phyloP scores from a whole-genome alignment of 805 yeast species.

The Wickerhamomyces bisporus region DNA sequence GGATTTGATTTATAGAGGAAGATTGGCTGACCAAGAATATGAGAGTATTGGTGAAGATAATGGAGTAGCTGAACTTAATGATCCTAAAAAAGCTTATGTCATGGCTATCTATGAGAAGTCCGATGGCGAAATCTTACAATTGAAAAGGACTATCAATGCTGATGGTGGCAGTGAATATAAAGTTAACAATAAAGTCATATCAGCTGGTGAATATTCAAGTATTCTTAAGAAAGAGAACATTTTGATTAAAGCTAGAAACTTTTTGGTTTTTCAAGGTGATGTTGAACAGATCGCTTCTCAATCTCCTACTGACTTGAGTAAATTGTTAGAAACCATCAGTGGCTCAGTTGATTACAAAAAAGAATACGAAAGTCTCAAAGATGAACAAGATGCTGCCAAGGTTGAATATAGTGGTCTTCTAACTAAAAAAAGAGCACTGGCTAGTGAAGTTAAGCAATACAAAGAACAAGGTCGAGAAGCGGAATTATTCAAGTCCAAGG shows the following conservation, averaged over 20 bases:
- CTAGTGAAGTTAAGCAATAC: conserved; percentile 72
- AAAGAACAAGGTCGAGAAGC: conserved; percentile 72
- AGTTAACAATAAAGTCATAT: conserved; percentile 54
- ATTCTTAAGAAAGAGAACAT: conserved; percentile 74
- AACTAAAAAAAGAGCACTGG: conserved; percentile 62
- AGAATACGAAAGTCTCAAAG: conserved; percentile 63
- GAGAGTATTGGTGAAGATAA: conserved; percentile 20
- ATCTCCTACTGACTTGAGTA: conserved; percentile 68
- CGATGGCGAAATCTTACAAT: conserved; percentile 50
- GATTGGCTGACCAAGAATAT: conserved; percentile 28
- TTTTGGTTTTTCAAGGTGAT: conserved; percentile 94
- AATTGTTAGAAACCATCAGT: conserved; percentile 73
- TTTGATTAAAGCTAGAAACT: conserved; percentile 82
- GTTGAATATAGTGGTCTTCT: conserved; percentile 59
- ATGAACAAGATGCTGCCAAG: conserved; percentile 60
- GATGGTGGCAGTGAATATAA: conserved; percentile 64
- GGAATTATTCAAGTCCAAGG: conserved; percentile 54
- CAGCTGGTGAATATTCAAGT: conserved; percentile 59
- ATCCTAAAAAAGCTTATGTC: conserved; percentile 58
- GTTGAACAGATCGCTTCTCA: conserved; percentile 91
- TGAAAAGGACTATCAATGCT: conserved; percentile 56
- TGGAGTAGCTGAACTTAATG: conserved; percentile 17
- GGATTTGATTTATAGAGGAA: conserved; percentile 80
- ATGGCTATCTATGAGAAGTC: conserved; percentile 67
- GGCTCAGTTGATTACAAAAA: conserved; percentile 66